phyloP scores from a whole-genome alignment of 2,329 filamentous ascomycete species.

The Monosporascus sp. region DNA sequence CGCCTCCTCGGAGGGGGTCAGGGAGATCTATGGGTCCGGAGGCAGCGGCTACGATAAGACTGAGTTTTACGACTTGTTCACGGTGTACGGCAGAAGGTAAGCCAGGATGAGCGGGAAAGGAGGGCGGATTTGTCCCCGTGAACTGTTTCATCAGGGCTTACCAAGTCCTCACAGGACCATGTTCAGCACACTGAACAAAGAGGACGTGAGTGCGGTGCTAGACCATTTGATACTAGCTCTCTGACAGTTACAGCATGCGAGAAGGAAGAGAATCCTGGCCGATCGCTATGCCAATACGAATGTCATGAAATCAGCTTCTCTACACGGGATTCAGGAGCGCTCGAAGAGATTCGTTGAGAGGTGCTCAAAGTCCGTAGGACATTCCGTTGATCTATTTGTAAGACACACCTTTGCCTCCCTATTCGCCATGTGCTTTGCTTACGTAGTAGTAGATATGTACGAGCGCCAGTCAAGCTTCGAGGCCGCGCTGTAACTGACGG shows the following conservation, averaged over 20 bases:
- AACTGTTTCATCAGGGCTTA: neutral
- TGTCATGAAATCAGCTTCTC: conserved; percentile 49
- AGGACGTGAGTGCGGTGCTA: conserved; percentile 35
- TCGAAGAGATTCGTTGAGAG: conserved; percentile 50
- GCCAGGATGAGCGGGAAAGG: conserved; percentile 4
- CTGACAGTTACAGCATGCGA: conserved; percentile 46
- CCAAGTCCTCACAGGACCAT: conserved; percentile 41
- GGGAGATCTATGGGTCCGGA: conserved; percentile 57
- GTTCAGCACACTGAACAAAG: conserved; percentile 54
- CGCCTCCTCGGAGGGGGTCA: conserved; percentile 49
- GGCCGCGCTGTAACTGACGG: conserved; percentile 11
- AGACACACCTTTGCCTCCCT: conserved; percentile 9
- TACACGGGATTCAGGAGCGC: conserved; percentile 53
- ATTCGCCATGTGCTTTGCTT: conserved; percentile 4
- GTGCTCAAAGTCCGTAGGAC: conserved; percentile 40
- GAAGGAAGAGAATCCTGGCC: conserved; percentile 57
- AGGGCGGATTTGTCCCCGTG: neutral
- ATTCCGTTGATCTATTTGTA: conserved; percentile 58
- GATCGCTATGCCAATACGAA: conserved; percentile 67
- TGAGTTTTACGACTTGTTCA: conserved; percentile 58
- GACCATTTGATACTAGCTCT: too few species aligned
- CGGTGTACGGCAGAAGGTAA: conserved; percentile 50
- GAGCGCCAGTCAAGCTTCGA: neutral
- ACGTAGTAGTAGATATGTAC: conserved; percentile 18
- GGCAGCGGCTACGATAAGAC: conserved; percentile 63